Evolutionary conservation across 768 basidiomycete species (phyloP).

Genomic region (Psilocybe cyanescens): DNA sequence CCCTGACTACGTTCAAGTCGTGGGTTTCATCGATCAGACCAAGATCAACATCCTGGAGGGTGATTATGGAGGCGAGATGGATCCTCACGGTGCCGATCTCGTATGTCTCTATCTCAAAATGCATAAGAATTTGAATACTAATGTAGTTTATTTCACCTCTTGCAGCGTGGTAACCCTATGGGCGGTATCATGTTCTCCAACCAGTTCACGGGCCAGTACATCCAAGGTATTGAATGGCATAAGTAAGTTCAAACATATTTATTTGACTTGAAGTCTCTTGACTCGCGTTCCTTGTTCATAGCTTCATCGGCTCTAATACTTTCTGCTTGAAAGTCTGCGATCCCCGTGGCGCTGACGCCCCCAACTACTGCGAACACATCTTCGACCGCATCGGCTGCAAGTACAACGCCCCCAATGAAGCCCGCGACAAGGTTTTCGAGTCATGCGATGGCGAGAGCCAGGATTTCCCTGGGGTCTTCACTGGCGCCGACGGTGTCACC

Average conservation of each 20-base stretch:
- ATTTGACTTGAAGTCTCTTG: neutral
- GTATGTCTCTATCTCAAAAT: constrained; percentile 32
- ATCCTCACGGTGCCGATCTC: constrained; percentile 73
- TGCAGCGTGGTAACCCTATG: constrained; percentile 77
- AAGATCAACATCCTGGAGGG: constrained; percentile 51
- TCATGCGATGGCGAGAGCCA: constrained; percentile 63
- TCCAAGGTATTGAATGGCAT: constrained; percentile 73
- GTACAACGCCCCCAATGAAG: constrained; percentile 76
- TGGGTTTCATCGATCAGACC: constrained; percentile 69
- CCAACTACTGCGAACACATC: constrained; percentile 67
- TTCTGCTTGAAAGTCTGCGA: constrained; percentile 62
- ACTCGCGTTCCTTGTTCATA: constrained; percentile 42
- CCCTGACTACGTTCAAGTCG: constrained; percentile 63
- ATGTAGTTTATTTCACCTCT: neutral
- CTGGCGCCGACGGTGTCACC: constrained; percentile 20
- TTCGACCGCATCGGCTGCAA: constrained; percentile 75
- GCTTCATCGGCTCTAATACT: constrained; percentile 77
- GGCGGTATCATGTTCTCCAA: constrained; percentile 73
- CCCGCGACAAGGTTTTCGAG: constrained; percentile 62
- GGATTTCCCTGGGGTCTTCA: constrained; percentile 41
- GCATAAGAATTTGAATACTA: neutral
- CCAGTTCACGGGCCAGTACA: constrained; percentile 47
- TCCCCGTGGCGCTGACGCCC: constrained; percentile 49
- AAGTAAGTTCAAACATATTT: constrained; percentile 43
- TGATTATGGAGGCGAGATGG: constrained; percentile 80